Conservation (phyloP, 2,329 filamentous ascomycete species). For the Aureobasidium sp. region DNA sequence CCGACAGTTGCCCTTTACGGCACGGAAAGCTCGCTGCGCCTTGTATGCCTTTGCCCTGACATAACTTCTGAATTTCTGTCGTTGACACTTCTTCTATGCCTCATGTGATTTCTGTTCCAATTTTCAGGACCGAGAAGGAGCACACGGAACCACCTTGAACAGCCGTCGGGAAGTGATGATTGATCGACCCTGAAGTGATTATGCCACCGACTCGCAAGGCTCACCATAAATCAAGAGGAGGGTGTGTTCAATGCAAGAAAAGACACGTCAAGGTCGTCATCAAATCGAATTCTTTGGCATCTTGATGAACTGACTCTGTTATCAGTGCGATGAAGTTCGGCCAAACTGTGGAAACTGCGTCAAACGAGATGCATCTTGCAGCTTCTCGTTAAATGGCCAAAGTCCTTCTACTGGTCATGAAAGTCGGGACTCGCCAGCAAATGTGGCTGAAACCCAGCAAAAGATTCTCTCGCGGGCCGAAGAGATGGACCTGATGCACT, state of each 20-base stretch:
- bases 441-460: neutral
- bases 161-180: neutral
- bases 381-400: neutral
- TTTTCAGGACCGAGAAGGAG: neutral
- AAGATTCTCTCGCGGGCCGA: neutral
- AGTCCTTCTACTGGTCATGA: neutral
- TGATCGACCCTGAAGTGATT: neutral
- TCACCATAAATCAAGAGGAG: slow-evolving; percentile 34
- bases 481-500: slow-evolving; percentile 8
- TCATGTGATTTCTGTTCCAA: neutral
- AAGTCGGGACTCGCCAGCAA: neutral
- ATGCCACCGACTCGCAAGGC: slow-evolving; percentile 22
- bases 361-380: slow-evolving; percentile 4
- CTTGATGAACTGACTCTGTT: neutral
- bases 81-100: neutral
- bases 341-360: slow-evolving; percentile 9
- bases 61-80: neutral
- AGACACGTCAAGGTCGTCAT: slow-evolving; percentile 32
- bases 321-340: slow-evolving; percentile 2
- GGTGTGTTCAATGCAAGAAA: slow-evolving; percentile 33
- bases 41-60: neutral
- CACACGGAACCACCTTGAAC: neutral
- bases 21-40: neutral
- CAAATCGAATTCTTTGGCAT: neutral
- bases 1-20: neutral